Conservation (phyloP, 23 red algal genomes). For the Gracilaria domingensis region DNA sequence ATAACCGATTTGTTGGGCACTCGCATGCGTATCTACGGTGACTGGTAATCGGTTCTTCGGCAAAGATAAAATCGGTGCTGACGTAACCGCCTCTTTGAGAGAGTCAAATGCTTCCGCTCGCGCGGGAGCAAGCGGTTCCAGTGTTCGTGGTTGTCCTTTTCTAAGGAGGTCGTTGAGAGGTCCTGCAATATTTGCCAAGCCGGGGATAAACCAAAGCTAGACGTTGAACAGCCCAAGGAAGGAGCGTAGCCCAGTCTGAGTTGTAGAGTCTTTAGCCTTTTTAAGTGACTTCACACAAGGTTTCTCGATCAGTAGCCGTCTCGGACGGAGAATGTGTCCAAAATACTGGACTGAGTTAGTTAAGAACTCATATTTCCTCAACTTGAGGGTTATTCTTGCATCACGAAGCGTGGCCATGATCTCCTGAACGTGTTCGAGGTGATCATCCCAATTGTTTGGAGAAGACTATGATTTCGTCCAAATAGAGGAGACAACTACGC, state of each 20-base stretch:
- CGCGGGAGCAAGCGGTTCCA: neutral
- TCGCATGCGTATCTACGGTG: too few species aligned
- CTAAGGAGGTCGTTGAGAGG: neutral
- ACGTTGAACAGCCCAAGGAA: conserved; percentile 20
- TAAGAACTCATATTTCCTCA: conserved; percentile 22
- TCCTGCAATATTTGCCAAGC: neutral
- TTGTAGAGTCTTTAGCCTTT: neutral
- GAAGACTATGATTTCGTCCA: conserved; percentile 17
- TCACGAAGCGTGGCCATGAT: neutral
- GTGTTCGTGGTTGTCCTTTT: neutral
- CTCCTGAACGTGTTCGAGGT: conserved; percentile 1
- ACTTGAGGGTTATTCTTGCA: neutral
- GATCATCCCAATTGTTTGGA: conserved; percentile 1
- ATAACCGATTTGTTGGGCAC: too few species aligned
- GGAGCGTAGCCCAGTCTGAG: neutral
- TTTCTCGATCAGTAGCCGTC: conserved; percentile 16
- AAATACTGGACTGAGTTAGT: conserved; percentile 3
- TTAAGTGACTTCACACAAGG: neutral
- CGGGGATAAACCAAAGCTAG: conserved; percentile 12
- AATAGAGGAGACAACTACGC: conserved; percentile 6
- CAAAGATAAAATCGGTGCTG: conserved; percentile 8
- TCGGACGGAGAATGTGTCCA: conserved; percentile 5
- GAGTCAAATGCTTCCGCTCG: conserved; percentile 16
- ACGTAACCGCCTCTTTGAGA: conserved; percentile 15
- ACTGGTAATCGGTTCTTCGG: too few species aligned